Evolutionary conservation across 345 rosid genomes (phyloP).

Genomic region (Lepidium sativum): DNA sequence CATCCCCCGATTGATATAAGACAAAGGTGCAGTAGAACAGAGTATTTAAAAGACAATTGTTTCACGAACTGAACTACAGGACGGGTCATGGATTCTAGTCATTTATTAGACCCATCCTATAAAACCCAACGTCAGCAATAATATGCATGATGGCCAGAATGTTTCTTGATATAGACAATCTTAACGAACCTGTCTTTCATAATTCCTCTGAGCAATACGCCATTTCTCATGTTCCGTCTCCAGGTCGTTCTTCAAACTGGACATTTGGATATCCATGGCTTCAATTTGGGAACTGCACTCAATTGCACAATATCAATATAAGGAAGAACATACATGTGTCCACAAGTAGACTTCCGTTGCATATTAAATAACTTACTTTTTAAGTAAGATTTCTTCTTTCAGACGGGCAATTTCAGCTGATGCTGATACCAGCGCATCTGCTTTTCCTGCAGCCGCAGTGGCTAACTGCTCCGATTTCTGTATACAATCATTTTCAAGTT

Average conservation of each 20-base stretch:
- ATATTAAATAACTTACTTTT: constrained; percentile 36
- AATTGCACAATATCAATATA: constrained; percentile 8
- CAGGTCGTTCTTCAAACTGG: constrained; percentile 57
- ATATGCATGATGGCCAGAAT: constrained; percentile 5
- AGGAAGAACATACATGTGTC: not conserved
- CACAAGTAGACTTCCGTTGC: not conserved
- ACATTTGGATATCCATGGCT: constrained; percentile 54
- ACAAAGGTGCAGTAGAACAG: not conserved
- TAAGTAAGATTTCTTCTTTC: constrained; percentile 58
- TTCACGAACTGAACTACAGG: not conserved
- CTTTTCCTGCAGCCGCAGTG: constrained; percentile 54
- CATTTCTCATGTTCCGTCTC: constrained; percentile 69
- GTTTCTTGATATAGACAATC: not conserved
- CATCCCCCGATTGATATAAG: not conserved
- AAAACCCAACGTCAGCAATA: not conserved
- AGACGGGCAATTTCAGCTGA: constrained; percentile 53
- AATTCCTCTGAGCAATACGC: constrained; percentile 76
- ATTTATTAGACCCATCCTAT: not conserved
- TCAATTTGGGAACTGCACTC: constrained; percentile 58
- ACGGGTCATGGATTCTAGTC: not conserved
- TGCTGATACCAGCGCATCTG: constrained; percentile 60
- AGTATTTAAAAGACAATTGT: not conserved
- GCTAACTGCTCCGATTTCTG: constrained; percentile 63
- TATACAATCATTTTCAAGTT: constrained; percentile 60
- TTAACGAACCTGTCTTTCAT: constrained; percentile 83